These are phyloP conservation scores for Cystofilobasidium bisporidii DNA, from an alignment of 768 basidiomycete genomes.

Conservation along the genomic window DNA sequence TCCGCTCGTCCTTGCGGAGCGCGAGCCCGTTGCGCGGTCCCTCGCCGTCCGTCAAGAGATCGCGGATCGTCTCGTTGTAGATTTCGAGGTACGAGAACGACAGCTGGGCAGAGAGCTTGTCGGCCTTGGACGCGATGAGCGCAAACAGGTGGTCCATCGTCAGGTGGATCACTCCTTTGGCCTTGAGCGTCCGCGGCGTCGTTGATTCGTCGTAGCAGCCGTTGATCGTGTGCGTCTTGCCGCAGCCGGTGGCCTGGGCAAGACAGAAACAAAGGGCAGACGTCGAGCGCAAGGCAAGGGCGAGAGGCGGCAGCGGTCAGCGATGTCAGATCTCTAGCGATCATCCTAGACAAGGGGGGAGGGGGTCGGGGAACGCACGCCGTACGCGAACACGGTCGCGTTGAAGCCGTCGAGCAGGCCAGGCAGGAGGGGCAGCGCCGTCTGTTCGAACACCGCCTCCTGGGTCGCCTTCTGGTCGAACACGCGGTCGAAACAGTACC, in stretches of 20 bases:
- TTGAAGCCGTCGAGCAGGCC: conserved; percentile 90
- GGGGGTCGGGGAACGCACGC: conserved; percentile 60
- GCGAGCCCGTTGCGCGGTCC: conserved; percentile 69
- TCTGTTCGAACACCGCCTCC: conserved; percentile 75
- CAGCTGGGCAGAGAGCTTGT: conserved; percentile 77
- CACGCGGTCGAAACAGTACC: conserved; percentile 90
- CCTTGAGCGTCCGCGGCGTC: conserved; percentile 45
- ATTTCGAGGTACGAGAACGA: conserved; percentile 95
- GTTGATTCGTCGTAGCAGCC: conserved; percentile 48
- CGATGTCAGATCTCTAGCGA: too few species aligned
- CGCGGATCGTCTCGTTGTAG: conserved; percentile 97
- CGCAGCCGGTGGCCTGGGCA: conserved; percentile 93
- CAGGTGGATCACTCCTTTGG: conserved; percentile 74
- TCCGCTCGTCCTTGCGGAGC: conserved; percentile 83
- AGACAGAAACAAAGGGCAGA: not conserved
- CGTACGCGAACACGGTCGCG: conserved; percentile 96
- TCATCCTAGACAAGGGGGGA: not conserved
- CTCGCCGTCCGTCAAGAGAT: conserved; percentile 67
- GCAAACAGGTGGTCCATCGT: conserved; percentile 96
- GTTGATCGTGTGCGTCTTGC: conserved; percentile 98
- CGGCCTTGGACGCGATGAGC: conserved; percentile 74
- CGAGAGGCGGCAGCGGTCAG: too few species aligned
- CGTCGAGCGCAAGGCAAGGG: too few species aligned
- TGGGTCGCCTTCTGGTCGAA: conserved; percentile 73
- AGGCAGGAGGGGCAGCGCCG: conserved; percentile 71